phyloP scores from a whole-genome alignment of 2,329 filamentous ascomycete genomes.

The Shiraia sp. region DNA sequence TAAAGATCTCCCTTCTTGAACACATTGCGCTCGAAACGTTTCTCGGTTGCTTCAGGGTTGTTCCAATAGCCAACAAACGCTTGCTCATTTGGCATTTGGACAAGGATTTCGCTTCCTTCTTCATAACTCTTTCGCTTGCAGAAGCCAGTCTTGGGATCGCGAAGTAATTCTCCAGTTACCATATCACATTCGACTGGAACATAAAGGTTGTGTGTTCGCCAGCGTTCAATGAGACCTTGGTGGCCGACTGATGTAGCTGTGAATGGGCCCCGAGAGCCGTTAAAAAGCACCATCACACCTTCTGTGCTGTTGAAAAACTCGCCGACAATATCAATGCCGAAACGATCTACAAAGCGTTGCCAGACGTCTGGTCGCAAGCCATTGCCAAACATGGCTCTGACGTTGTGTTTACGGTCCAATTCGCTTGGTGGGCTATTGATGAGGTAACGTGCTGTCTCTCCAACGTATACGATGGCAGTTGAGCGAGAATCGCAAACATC shows the following conservation, averaged over 20 bases:
- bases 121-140: conserved; percentile 66
- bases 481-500: conserved; percentile 70
- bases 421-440: conserved; percentile 68
- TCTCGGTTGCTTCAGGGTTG: conserved; percentile 67
- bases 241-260: conserved; percentile 69
- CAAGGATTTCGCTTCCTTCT: conserved; percentile 74
- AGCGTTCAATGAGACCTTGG: conserved; percentile 66
- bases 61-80: conserved; percentile 72
- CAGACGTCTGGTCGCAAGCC: conserved; percentile 72
- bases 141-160: conserved; percentile 70
- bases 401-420: conserved; percentile 62
- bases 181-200: conserved; percentile 71
- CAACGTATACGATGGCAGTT: conserved; percentile 76
- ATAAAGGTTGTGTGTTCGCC: conserved; percentile 57
- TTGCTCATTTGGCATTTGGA: conserved; percentile 61
- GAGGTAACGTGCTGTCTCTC: conserved; percentile 75
- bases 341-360: conserved; percentile 65
- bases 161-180: conserved; percentile 67
- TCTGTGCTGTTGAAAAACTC: conserved; percentile 83
- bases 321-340: conserved; percentile 63
- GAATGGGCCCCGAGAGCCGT: conserved; percentile 64
- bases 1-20: conserved; percentile 54
- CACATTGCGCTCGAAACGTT: conserved; percentile 54
- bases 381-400: conserved; percentile 67
- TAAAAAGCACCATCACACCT: conserved; percentile 66